A percentile compares a stretch with the other conserved stretches of the same genome.
Conservation (phyloP, 495 filamentous ascomycete genomes). For the Margaritispora aquatica region DNA sequence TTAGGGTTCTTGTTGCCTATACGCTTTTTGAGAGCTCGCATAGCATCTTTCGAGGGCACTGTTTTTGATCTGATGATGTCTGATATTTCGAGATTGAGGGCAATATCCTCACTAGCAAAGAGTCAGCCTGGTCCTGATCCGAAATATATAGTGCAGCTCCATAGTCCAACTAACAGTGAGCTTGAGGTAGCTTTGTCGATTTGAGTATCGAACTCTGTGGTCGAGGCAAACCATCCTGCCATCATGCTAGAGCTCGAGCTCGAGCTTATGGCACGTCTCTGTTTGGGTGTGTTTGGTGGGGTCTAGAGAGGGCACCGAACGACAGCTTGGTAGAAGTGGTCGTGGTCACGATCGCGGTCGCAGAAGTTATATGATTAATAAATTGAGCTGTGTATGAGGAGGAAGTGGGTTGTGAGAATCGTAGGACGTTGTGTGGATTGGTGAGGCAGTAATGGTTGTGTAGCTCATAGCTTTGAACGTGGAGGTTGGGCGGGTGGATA, state of each 20-base stretch:
- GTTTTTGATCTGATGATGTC: slow-evolving; percentile 95
- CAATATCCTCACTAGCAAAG: slow-evolving; percentile 78
- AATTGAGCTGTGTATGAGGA: no score
- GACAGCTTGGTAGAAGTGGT: background rate
- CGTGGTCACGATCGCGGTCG: background rate
- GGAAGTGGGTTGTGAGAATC: no score
- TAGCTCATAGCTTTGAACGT: no score
- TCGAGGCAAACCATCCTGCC: slow-evolving; percentile 87
- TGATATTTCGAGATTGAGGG: slow-evolving; percentile 93
- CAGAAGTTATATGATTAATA: no score
- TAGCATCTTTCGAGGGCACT: slow-evolving; percentile 93
- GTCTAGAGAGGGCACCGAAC: no score
- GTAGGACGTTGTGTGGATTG: no score
- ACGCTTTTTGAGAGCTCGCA: slow-evolving; percentile 88
- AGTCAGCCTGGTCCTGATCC: background rate
- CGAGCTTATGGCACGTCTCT: no score
- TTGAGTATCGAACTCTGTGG: slow-evolving; percentile 88
- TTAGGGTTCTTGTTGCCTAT: slow-evolving; percentile 97
- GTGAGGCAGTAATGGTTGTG: no score
- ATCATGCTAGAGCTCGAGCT: slow-evolving; percentile 51
- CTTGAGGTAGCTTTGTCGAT: slow-evolving; percentile 91
- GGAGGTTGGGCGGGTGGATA: no score
- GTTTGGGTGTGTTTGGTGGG: no score
- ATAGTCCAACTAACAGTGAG: slow-evolving; percentile 54
- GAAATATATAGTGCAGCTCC: no score